A percentile compares a stretch with the other conserved stretches of the same genome.
These are phyloP conservation scores for Saussurea involucrata DNA, from an alignment of 129 eudicot genomes.

Conservation along the genomic window DNA sequence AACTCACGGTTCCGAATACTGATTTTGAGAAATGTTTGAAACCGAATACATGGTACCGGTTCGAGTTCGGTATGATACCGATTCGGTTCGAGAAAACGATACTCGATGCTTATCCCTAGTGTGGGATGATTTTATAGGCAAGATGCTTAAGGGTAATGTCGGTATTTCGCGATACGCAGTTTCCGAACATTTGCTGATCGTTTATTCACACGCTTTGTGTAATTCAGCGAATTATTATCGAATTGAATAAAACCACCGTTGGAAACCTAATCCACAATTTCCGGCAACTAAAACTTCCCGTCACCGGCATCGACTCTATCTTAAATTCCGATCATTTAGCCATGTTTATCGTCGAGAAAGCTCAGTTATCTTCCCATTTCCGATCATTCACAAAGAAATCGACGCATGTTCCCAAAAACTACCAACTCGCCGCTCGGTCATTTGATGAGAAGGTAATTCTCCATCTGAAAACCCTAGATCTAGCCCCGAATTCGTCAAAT, in stretches of 20 bases:
- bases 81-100: no score
- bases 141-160: slow-evolving; percentile 12
- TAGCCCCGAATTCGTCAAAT: neutral
- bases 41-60: no score
- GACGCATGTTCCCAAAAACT: slow-evolving; percentile 22
- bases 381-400: slow-evolving; percentile 23
- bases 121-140: no score
- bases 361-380: slow-evolving; percentile 36
- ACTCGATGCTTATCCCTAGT: no score
- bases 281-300: slow-evolving; percentile 16
- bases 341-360: slow-evolving; percentile 44
- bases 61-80: no score
- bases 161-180: neutral
- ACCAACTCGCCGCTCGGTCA: slow-evolving; percentile 20
- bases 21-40: no score
- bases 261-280: slow-evolving; percentile 2
- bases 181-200: slow-evolving; percentile 5
- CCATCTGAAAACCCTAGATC: slow-evolving; percentile 33
- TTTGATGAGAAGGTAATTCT: slow-evolving; percentile 32
- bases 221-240: neutral
- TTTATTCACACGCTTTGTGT: slow-evolving; percentile 18
- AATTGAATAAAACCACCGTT: slow-evolving; percentile 23
- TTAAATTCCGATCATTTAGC: neutral
- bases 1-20: no score
- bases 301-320: neutral